phyloP scores from a whole-genome alignment of 805 yeast genomes.

The Wickerhamomyces bovis region DNA sequence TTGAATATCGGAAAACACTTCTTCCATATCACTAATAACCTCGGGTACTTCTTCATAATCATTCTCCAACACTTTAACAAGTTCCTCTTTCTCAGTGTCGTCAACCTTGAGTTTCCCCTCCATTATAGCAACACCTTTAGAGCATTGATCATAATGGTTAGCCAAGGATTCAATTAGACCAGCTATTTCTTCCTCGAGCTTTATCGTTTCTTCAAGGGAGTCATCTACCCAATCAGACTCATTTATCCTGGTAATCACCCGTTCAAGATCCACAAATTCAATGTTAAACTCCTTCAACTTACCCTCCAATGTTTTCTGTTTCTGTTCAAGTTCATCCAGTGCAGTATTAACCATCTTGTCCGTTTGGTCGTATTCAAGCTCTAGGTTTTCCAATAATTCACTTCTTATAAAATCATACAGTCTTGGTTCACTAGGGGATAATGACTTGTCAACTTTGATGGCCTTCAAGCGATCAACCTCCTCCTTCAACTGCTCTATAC shows the following conservation, averaged over 20 bases:
- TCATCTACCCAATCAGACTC: slow-evolving; percentile 15
- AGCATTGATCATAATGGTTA: slow-evolving; percentile 77
- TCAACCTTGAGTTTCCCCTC: slow-evolving; percentile 28
- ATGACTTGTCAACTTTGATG: slow-evolving; percentile 28
- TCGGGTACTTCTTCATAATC: slow-evolving; percentile 54
- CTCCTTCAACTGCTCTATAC: slow-evolving; percentile 29
- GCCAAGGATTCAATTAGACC: slow-evolving; percentile 64
- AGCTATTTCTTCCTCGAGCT: slow-evolving; percentile 65
- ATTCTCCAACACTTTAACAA: slow-evolving; percentile 40
- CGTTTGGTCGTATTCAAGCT: slow-evolving; percentile 9
- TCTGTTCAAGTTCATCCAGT: slow-evolving; percentile 24
- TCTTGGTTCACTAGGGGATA: slow-evolving; percentile 10
- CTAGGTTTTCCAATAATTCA: slow-evolving; percentile 28
- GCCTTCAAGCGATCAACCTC: slow-evolving; percentile 30
- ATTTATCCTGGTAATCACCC: slow-evolving; percentile 26
- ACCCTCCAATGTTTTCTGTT: slow-evolving; percentile 14
- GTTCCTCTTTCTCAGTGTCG: slow-evolving; percentile 30
- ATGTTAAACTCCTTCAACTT: slow-evolving; percentile 1
- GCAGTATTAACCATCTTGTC: slow-evolving; percentile 8
- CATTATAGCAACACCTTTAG: slow-evolving; percentile 34
- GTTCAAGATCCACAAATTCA: slow-evolving; percentile 23
- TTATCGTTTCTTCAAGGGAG: slow-evolving; percentile 34
- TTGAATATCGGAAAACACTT: slow-evolving; percentile 28
- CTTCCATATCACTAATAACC: slow-evolving; percentile 44
- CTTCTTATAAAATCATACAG: slow-evolving; percentile 46